These are phyloP conservation scores for Russula sp. DNA, from an alignment of 768 basidiomycete genomes.

Conservation along the genomic window DNA sequence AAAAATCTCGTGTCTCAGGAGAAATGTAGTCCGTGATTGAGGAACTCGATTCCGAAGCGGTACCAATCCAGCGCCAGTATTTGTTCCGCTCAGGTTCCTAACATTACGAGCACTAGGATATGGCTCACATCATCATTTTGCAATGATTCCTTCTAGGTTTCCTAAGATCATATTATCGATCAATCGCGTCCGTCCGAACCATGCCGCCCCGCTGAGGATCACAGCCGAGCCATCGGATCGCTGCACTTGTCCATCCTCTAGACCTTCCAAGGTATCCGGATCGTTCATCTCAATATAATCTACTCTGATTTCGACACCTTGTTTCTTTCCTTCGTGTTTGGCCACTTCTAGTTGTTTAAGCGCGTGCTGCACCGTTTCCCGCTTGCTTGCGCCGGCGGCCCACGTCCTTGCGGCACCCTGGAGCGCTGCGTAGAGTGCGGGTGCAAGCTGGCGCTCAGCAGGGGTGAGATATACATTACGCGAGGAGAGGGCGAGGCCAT, in stretches of 20 bases:
- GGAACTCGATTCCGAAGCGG: background rate
- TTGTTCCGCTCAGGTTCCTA: background rate
- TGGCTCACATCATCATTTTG: background rate
- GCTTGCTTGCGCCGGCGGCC: conserved; percentile 43
- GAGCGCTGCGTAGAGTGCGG: conserved; percentile 63
- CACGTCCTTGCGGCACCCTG: conserved; percentile 49
- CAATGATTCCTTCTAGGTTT: conserved; percentile 33
- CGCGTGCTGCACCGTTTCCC: conserved; percentile 41
- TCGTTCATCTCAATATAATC: conserved; percentile 93
- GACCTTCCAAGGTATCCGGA: conserved; percentile 59
- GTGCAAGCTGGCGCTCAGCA: conserved; percentile 51
- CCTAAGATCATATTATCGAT: conserved; percentile 91
- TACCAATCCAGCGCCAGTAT: background rate
- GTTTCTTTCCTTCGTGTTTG: conserved; percentile 23
- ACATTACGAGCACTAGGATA: background rate
- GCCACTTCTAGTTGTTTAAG: conserved; percentile 33
- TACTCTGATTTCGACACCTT: conserved; percentile 47
- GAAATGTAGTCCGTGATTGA: background rate
- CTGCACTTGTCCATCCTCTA: conserved; percentile 32
- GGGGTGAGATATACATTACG: conserved; percentile 76
- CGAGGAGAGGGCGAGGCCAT: conserved; percentile 81
- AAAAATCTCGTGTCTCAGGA: no score
- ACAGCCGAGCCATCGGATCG: conserved; percentile 34
- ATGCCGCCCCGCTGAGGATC: conserved; percentile 80
- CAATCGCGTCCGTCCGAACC: conserved; percentile 79